These are phyloP conservation scores for Penicillium hordei DNA, from an alignment of 2,329 filamentous ascomycete species.

Conservation along the genomic window DNA sequence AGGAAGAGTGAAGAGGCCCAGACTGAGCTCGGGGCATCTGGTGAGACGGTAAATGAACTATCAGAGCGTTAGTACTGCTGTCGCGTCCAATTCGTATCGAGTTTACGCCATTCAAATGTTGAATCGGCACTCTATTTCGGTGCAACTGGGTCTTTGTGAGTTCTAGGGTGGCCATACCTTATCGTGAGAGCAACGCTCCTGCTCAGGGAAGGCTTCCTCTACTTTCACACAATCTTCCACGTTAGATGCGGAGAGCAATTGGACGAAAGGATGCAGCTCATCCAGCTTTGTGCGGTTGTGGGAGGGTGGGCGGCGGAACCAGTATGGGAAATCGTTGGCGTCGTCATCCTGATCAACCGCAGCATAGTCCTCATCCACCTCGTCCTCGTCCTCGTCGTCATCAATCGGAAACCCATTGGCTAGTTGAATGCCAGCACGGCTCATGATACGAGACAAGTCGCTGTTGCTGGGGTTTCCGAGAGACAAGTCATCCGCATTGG, in stretches of 20 bases:
- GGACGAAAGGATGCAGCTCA: conserved; percentile 70
- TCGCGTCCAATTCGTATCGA: not conserved
- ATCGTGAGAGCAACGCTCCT: conserved; percentile 58
- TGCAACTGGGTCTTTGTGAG: not conserved
- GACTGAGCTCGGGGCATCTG: conserved; percentile 71
- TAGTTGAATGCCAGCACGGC: conserved; percentile 28
- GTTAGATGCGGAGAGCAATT: conserved; percentile 62
- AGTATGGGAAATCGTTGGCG: conserved; percentile 41
- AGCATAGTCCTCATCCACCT: conserved; percentile 43
- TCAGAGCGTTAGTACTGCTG: conserved; percentile 11
- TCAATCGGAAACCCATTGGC: conserved; percentile 34
- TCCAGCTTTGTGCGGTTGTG: conserved; percentile 47
- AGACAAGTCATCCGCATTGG: conserved; percentile 32
- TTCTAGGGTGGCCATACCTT: conserved; percentile 51
- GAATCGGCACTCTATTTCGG: not conserved
- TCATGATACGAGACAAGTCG: conserved; percentile 32
- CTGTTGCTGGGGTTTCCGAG: conserved; percentile 27
- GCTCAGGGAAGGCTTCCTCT: conserved; percentile 60
- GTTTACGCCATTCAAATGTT: not conserved
- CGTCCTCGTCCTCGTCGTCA: conserved; percentile 35
- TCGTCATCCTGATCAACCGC: conserved; percentile 46
- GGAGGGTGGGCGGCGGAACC: conserved; percentile 42
- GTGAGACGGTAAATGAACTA: conserved; percentile 76
- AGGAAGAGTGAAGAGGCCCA: conserved; percentile 72
- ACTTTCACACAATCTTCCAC: conserved; percentile 57